A percentile compares a stretch with the other conserved stretches of the same genome.
Conservation (phyloP, 495 filamentous ascomycete genomes). For the Xeromyces bisporus region DNA sequence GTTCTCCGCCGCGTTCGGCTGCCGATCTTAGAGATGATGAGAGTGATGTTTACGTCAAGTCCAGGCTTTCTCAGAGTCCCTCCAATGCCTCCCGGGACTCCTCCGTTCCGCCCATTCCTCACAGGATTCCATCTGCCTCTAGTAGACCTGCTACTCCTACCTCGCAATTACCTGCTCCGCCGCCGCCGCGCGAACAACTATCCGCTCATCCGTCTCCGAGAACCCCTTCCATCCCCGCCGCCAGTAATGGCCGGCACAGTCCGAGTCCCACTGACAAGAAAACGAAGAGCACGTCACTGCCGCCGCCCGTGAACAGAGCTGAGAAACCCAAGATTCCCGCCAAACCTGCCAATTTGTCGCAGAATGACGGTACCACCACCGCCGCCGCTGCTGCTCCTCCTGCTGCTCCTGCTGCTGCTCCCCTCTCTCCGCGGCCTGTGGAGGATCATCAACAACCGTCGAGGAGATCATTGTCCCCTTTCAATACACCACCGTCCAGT, state of each 20-base stretch:
- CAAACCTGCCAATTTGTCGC: constrained; percentile 24
- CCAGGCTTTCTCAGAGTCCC: constrained; percentile 9
- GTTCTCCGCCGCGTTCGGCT: constrained; percentile 44
- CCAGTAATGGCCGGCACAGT: constrained; percentile 7
- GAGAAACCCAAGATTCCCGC: constrained; percentile 61
- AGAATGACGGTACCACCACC: constrained; percentile 16
- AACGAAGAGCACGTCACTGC: constrained; percentile 27
- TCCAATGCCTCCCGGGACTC: constrained; percentile 13
- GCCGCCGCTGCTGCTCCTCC: constrained; percentile 20
- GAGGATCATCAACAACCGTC: constrained; percentile 21
- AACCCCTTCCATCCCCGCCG: constrained; percentile 14
- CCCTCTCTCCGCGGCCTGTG: too few relatives aligned
- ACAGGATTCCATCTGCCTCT: constrained; percentile 23
- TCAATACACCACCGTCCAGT: constrained; percentile 76
- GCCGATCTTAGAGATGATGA: constrained; percentile 1
- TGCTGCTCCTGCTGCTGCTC: too few relatives aligned
- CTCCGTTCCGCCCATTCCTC: constrained; percentile 26
- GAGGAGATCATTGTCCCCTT: constrained; percentile 54
- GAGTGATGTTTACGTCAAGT: not conserved
- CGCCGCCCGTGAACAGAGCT: constrained; percentile 63
- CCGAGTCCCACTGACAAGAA: constrained; percentile 16
- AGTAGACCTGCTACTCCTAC: constrained; percentile 32
- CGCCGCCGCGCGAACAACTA: constrained; percentile 36
- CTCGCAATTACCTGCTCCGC: constrained; percentile 27
- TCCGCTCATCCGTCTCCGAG: constrained; percentile 30